These are phyloP conservation scores for Nicotiana paniculata DNA, from an alignment of 257 asterid genomes.

Conservation along the genomic window DNA sequence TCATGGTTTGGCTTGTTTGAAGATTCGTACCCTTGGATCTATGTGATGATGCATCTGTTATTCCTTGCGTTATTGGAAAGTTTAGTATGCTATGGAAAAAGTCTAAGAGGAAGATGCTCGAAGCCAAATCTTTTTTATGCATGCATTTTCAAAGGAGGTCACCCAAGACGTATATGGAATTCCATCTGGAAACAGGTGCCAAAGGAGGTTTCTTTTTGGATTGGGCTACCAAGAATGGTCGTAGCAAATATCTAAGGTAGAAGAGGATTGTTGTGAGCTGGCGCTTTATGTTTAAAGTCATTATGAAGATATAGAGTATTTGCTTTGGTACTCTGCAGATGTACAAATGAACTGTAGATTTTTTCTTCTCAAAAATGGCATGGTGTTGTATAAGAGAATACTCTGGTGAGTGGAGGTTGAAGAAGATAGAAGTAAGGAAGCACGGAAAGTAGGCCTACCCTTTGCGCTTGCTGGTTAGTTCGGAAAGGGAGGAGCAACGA, in stretches of 20 bases:
- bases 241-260: neutral
- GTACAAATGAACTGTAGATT: neutral
- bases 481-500: neutral
- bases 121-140: neutral
- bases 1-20: neutral
- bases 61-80: neutral
- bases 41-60: neutral
- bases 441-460: neutral
- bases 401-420: neutral
- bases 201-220: neutral
- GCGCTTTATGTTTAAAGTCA: neutral
- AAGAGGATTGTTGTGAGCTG: neutral
- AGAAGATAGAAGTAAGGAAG: neutral
- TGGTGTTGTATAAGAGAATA: neutral
- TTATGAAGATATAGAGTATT: neutral
- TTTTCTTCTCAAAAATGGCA: neutral
- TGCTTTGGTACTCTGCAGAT: neutral
- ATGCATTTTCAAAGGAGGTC: neutral
- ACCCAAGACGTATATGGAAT: neutral
- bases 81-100: neutral
- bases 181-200: neutral
- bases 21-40: neutral
- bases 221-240: neutral
- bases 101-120: neutral
- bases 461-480: neutral